phyloP scores from a whole-genome alignment of 495 filamentous ascomycete species.

The Lepidopterella palustris region DNA sequence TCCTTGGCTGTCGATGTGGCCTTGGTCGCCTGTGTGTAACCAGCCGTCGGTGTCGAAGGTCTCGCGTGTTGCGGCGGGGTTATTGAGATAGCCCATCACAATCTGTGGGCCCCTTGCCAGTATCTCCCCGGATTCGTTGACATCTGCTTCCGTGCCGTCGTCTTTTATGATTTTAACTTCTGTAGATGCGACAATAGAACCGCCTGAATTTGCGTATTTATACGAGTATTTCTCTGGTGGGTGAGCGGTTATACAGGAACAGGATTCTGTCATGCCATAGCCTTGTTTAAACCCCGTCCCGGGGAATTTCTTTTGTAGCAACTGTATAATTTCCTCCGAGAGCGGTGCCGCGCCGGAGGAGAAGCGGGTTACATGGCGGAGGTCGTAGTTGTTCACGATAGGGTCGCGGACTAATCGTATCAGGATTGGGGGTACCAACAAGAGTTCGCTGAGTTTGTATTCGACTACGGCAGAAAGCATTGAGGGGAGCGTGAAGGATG shows the following conservation, averaged over 20 bases:
- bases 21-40: slow-evolving; percentile 64
- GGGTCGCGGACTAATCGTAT: slow-evolving; percentile 61
- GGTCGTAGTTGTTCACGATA: slow-evolving; percentile 55
- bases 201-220: slow-evolving; percentile 52
- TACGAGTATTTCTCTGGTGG: slow-evolving; percentile 48
- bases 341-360: slow-evolving; percentile 59
- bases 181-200: slow-evolving; percentile 53
- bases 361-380: slow-evolving; percentile 47
- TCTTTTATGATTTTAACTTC: slow-evolving; percentile 55
- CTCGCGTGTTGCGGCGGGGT: slow-evolving; percentile 49
- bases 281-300: slow-evolving; percentile 59
- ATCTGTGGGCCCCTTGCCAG: slow-evolving; percentile 50
- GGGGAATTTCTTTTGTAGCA: slow-evolving; percentile 51
- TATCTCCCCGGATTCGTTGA: slow-evolving; percentile 56
- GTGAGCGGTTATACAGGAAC: slow-evolving; percentile 56
- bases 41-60: slow-evolving; percentile 56
- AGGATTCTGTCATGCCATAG: slow-evolving; percentile 67
- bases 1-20: slow-evolving; percentile 48
- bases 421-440: slow-evolving; percentile 63
- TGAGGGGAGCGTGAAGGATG: slow-evolving; percentile 49
- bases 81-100: slow-evolving; percentile 54
- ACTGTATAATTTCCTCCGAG: slow-evolving; percentile 54
- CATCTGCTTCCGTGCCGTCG: slow-evolving; percentile 42
- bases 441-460: slow-evolving; percentile 51
- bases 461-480: slow-evolving; percentile 50